A percentile compares a stretch with the other conserved stretches of the same genome.
These are phyloP conservation scores for Panus rudis DNA, from an alignment of 768 basidiomycete species.

Conservation along the genomic window DNA sequence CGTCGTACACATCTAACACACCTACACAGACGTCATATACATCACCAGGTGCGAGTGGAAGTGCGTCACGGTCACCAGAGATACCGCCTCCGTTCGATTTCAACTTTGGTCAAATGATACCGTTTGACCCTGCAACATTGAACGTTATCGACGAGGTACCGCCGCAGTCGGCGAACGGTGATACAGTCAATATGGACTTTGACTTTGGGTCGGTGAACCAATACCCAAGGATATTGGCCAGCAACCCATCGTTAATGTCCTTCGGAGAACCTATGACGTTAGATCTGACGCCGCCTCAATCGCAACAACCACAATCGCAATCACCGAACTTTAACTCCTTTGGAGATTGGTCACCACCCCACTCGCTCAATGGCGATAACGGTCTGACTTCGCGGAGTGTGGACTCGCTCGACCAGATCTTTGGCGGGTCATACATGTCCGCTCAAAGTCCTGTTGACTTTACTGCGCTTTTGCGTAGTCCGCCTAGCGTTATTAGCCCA, in stretches of 20 bases:
- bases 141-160: constrained; percentile 54
- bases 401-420: constrained; percentile 38
- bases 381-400: constrained; percentile 18
- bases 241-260: constrained; percentile 82
- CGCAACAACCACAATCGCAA: constrained; percentile 9
- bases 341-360: background rate
- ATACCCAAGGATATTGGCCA: constrained; percentile 74
- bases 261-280: constrained; percentile 41
- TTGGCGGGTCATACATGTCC: constrained; percentile 33
- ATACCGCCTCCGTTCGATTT: constrained; percentile 20
- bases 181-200: constrained; percentile 55
- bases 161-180: constrained; percentile 39
- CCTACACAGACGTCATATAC: constrained; percentile 14
- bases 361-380: background rate
- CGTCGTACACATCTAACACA: constrained; percentile 10
- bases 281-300: constrained; percentile 15
- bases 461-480: constrained; percentile 26
- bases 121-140: constrained; percentile 65
- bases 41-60: constrained; percentile 20
- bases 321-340: constrained; percentile 12
- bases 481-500: constrained; percentile 40
- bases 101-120: constrained; percentile 62
- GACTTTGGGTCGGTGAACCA: constrained; percentile 44
- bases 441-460: constrained; percentile 28
- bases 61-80: constrained; percentile 13